A percentile compares a stretch with the other conserved stretches of the same genome.
These are phyloP conservation scores for Rhodosporidiobolus sp. DNA, from an alignment of 768 basidiomycete genomes.

Conservation along the genomic window DNA sequence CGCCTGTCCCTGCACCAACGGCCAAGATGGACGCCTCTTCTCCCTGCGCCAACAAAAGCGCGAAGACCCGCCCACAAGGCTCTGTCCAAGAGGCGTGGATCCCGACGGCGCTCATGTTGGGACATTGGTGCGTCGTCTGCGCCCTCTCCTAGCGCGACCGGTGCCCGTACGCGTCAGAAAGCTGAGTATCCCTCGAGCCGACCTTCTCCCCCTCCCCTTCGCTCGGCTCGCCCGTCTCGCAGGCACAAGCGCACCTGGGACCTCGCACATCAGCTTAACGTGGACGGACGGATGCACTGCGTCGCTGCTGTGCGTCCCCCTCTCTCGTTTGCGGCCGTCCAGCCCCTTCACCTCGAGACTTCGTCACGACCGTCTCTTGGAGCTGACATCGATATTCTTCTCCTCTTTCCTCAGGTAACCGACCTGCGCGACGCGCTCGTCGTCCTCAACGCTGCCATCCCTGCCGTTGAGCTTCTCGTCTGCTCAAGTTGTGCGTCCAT, in stretches of 20 bases:
- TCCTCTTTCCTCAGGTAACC: not conserved
- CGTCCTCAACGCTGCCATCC: not conserved
- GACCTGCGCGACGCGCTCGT: conserved; percentile 6
- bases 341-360: not conserved
- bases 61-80: not conserved
- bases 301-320: not conserved
- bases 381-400: too few relatives aligned
- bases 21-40: not conserved
- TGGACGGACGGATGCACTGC: not conserved
- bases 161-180: too few relatives aligned
- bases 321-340: not conserved
- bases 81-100: not conserved
- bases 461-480: not conserved
- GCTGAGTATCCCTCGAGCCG: not conserved
- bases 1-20: not conserved
- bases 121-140: conserved; percentile 3
- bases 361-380: not conserved
- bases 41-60: not conserved
- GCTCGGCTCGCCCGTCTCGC: not conserved
- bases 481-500: not conserved
- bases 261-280: not conserved
- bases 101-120: not conserved
- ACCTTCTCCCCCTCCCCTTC: not conserved
- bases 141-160: too few relatives aligned
- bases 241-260: conserved; percentile 11